Evolutionary conservation across 1,284 basidiomycete species (phyloP).

Genomic region (Cronartium quercuum): DNA sequence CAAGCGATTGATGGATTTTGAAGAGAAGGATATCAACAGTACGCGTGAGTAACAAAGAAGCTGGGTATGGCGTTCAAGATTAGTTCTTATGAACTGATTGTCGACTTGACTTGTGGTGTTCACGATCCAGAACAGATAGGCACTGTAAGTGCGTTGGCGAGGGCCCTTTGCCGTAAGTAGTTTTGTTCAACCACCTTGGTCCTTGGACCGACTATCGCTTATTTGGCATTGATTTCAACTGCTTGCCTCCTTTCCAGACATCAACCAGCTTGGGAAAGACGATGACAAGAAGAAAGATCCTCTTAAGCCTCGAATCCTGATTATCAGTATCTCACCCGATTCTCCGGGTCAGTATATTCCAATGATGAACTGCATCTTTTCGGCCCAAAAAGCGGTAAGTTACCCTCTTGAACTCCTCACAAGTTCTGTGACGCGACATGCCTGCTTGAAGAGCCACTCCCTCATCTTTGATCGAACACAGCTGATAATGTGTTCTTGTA

Average conservation of each 20-base stretch:
- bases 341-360: conserved; percentile 83
- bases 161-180: conserved; percentile 75
- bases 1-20: conserved; percentile 58
- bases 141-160: conserved; percentile 77
- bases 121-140: conserved; percentile 55
- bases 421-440: too few relatives aligned
- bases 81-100: neutral
- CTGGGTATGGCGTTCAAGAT: conserved; percentile 41
- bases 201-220: conserved; percentile 19
- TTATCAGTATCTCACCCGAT: conserved; percentile 86
- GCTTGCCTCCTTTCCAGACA: conserved; percentile 57
- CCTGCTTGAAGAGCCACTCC: conserved; percentile 5
- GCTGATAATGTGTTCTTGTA: conserved; percentile 48
- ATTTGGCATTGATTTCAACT: neutral
- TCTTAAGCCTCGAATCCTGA: conserved; percentile 75
- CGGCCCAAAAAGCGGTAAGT: conserved; percentile 86
- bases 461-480: neutral
- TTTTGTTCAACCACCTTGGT: neutral
- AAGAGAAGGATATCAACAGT: conserved; percentile 58
- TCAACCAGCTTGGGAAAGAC: conserved; percentile 63
- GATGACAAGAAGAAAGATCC: conserved; percentile 53
- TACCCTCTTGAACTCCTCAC: neutral
- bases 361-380: conserved; percentile 99
- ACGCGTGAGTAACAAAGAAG: conserved; percentile 38
- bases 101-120: neutral